phyloP scores from a whole-genome alignment of 176 grass and related monocot genomes.

The Triticum urartu region DNA sequence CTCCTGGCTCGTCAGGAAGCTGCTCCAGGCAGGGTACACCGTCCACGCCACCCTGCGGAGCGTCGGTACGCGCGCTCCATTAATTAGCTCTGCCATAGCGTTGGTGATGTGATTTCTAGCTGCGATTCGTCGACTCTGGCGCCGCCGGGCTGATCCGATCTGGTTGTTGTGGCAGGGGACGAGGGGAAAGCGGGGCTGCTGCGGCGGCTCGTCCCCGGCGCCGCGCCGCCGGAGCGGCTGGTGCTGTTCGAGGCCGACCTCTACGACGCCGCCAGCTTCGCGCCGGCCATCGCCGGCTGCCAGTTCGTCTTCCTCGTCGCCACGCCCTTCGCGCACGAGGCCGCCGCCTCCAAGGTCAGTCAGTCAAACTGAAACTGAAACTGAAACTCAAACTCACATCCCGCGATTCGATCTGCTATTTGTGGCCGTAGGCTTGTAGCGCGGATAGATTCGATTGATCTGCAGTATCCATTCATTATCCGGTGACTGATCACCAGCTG shows the following conservation, averaged over 20 bases:
- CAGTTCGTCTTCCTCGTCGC: conserved; percentile 67
- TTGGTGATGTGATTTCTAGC: not conserved
- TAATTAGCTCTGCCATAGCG: not conserved
- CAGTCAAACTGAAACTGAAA: not conserved
- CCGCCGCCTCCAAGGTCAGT: conserved; percentile 54
- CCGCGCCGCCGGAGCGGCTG: conserved; percentile 32
- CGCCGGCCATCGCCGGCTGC: conserved; percentile 53
- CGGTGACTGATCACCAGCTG: too few species aligned
- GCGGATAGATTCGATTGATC: too few species aligned
- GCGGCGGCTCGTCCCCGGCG: conserved; percentile 42
- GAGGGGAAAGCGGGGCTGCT: conserved; percentile 40
- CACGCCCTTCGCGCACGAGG: conserved; percentile 28
- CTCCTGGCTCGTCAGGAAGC: conserved; percentile 44
- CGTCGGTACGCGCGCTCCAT: not conserved
- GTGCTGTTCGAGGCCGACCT: conserved; percentile 57
- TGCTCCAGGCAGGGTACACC: conserved; percentile 35
- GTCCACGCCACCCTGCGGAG: conserved; percentile 37
- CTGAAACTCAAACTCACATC: not conserved
- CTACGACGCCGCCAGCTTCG: conserved; percentile 51
- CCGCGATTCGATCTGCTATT: not conserved
- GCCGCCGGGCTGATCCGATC: not conserved
- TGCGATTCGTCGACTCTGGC: not conserved
- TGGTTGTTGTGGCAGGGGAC: conserved; percentile 32
- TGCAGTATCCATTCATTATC: too few species aligned
- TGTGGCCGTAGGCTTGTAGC: not conserved